Percentiles rank a stretch among this genome's conserved stretches.
These are phyloP conservation scores for Phalaenopsis hybrid DNA, from an alignment of 116 monocot genomes.

Conservation along the genomic window DNA sequence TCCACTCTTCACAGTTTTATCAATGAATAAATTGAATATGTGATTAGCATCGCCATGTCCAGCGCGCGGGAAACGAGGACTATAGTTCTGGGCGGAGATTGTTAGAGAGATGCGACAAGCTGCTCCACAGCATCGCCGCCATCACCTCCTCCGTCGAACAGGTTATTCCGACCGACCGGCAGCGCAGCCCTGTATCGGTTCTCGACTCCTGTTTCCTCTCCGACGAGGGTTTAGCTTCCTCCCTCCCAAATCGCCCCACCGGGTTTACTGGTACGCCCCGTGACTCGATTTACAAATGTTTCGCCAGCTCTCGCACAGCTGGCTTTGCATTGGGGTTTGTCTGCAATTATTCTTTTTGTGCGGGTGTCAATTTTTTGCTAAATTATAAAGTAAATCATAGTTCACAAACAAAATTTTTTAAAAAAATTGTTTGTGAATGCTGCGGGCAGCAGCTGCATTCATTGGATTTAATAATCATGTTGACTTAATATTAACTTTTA, in stretches of 20 bases:
- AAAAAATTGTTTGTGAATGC: too few species aligned
- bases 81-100: constrained; percentile 44
- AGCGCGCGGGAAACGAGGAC: constrained; percentile 34
- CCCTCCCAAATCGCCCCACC: constrained; percentile 33
- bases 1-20: neutral
- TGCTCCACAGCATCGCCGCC: constrained; percentile 73
- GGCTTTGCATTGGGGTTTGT: too few species aligned
- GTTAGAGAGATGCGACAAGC: constrained; percentile 78
- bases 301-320: too few species aligned
- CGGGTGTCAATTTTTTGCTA: too few species aligned
- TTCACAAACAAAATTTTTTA: too few species aligned
- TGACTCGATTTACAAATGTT: neutral
- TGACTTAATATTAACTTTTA: too few species aligned
- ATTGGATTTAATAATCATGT: too few species aligned
- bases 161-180: constrained; percentile 36
- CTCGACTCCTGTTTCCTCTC: constrained; percentile 54
- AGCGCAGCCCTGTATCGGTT: constrained; percentile 92
- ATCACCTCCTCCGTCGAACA: constrained; percentile 35
- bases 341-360: neutral
- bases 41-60: neutral
- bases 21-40: neutral
- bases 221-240: constrained; percentile 40
- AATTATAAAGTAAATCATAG: too few species aligned
- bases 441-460: too few species aligned
- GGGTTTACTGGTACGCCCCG: constrained; percentile 36